phyloP scores from a whole-genome alignment of 345 rosid genomes.

The Trapa incisa region DNA sequence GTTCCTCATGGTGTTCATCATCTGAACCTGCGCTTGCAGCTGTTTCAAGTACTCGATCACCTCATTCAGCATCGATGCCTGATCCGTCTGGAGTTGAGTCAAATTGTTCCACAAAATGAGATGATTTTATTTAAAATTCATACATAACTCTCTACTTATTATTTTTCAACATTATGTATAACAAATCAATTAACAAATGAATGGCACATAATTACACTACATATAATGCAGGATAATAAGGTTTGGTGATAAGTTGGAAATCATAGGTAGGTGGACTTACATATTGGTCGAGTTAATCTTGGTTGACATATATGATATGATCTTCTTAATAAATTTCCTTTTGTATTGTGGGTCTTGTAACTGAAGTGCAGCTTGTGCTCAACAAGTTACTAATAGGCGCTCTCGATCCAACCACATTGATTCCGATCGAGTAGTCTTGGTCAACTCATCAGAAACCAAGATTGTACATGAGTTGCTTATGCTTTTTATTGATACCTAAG shows the following conservation, averaged over 20 bases:
- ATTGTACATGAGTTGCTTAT: no score
- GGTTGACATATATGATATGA: slow-evolving; percentile 19
- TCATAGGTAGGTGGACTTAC: slow-evolving; percentile 7
- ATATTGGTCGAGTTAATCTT: slow-evolving; percentile 14
- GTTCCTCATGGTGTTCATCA: slow-evolving; percentile 59
- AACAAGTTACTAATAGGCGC: not conserved
- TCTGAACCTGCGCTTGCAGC: slow-evolving; percentile 69
- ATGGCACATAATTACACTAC: no score
- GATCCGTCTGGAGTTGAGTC: slow-evolving; percentile 51
- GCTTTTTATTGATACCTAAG: no score
- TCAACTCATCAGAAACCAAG: not conserved
- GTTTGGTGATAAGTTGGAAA: no score
- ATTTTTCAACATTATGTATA: slow-evolving; percentile 6
- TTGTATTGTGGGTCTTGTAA: slow-evolving; percentile 1
- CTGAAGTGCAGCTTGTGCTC: not conserved
- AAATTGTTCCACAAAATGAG: not conserved
- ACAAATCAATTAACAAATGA: slow-evolving; percentile 4
- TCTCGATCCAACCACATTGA: slow-evolving; percentile 1
- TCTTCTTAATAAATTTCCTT: not conserved
- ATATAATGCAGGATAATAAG: no score
- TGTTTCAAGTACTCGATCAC: slow-evolving; percentile 87
- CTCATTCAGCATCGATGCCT: slow-evolving; percentile 93
- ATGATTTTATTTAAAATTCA: not conserved
- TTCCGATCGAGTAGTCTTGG: slow-evolving; percentile 22
- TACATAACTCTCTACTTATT: not conserved